These are phyloP conservation scores for Neckera pumila DNA, from an alignment of 225 moss, liverwort and hornwort genomes.

Conservation along the genomic window DNA sequence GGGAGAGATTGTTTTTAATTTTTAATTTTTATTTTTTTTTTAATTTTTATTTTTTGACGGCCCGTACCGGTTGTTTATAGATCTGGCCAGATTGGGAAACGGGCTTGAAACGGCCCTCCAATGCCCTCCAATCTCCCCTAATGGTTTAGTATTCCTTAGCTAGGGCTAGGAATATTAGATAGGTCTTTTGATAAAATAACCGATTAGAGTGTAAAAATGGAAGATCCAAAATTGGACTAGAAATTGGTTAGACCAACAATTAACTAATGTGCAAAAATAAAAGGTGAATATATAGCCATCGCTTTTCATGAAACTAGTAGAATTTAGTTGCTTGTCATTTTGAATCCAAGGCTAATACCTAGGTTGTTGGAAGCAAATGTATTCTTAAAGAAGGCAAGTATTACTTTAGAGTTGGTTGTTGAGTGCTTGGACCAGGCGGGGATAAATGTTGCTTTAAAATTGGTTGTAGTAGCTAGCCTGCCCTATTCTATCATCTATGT, in stretches of 20 bases:
- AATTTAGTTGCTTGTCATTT: background rate
- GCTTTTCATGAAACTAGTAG: background rate
- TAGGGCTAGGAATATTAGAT: too few species aligned
- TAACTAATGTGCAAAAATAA: background rate
- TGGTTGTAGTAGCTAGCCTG: accelerated
- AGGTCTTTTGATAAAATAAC: background rate
- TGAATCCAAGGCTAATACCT: background rate
- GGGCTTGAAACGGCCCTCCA: too few species aligned
- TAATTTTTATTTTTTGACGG: too few species aligned
- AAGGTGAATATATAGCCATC: accelerated
- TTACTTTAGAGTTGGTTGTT: background rate
- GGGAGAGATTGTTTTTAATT: too few species aligned
- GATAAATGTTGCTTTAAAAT: accelerated
- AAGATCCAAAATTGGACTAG: background rate
- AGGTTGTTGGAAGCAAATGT: accelerated
- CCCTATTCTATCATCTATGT: accelerated
- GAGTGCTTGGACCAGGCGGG: accelerated
- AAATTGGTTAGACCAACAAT: background rate
- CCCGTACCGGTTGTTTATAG: too few species aligned
- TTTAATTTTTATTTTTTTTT: too few species aligned
- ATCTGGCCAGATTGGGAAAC: too few species aligned
- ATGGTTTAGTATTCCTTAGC: too few species aligned
- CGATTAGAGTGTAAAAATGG: accelerated
- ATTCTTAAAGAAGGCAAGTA: background rate
- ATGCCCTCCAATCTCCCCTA: too few species aligned